Evolutionary conservation across 805 yeast genomes (phyloP).

Genomic region (Starmerella khaoyaiensis): DNA sequence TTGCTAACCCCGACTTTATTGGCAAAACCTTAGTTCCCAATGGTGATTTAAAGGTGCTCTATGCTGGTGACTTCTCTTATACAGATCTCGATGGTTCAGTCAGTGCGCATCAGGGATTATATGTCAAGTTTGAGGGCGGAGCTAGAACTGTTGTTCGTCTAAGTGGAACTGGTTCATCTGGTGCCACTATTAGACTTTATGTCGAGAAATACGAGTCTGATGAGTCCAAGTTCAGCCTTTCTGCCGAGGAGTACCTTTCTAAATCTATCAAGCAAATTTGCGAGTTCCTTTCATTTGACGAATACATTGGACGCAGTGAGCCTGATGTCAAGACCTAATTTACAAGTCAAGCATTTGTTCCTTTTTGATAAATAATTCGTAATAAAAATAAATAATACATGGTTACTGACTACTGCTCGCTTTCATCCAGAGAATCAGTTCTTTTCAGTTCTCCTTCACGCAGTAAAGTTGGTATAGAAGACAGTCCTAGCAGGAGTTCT

Average conservation of each 20-base stretch:
- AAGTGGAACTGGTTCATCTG: conserved; percentile 95
- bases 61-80: conserved; percentile 80
- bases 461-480: too few relatives aligned
- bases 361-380: not conserved
- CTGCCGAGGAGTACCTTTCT: conserved; percentile 57
- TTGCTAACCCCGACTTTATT: conserved; percentile 33
- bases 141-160: conserved; percentile 77
- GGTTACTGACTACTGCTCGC: too few relatives aligned
- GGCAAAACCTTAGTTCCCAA: conserved; percentile 36
- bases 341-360: not conserved
- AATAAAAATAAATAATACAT: too few relatives aligned
- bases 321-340: conserved; percentile 84
- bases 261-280: conserved; percentile 52
- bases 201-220: conserved; percentile 71
- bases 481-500: too few relatives aligned
- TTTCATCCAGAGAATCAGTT: too few relatives aligned
- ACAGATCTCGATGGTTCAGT: conserved; percentile 92
- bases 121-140: conserved; percentile 67
- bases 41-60: conserved; percentile 44
- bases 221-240: conserved; percentile 32
- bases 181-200: conserved; percentile 90
- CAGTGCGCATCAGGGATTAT: conserved; percentile 77
- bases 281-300: conserved; percentile 54
- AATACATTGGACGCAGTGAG: conserved; percentile 62
- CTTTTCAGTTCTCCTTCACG: too few relatives aligned